These are phyloP conservation scores for Anacardium occidentale DNA, from an alignment of 345 rosid species.

Conservation along the genomic window DNA sequence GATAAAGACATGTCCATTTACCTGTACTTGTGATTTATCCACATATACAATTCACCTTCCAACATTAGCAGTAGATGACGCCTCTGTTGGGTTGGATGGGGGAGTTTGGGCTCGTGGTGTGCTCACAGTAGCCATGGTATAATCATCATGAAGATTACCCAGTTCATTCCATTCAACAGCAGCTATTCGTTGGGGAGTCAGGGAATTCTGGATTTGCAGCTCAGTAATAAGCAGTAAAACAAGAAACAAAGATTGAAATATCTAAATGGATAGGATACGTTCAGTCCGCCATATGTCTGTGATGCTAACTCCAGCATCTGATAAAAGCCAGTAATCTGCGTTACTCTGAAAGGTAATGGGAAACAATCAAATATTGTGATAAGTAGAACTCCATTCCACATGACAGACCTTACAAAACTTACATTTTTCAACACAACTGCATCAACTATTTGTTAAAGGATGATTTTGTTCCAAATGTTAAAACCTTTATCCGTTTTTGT, in stretches of 20 bases:
- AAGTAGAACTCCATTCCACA: neutral
- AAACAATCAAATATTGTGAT: constrained; percentile 11
- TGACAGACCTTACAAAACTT: constrained; percentile 5
- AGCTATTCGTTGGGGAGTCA: constrained; percentile 41
- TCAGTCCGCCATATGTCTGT: constrained; percentile 85
- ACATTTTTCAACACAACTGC: neutral
- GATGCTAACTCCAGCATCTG: constrained; percentile 86
- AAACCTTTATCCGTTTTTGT: neutral
- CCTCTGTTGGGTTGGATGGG: constrained; percentile 43
- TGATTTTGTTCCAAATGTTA: neutral
- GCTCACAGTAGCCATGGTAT: constrained; percentile 34
- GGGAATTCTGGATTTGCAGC: constrained; percentile 21
- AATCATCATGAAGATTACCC: constrained; percentile 43
- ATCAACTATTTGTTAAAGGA: neutral
- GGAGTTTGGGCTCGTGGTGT: constrained; percentile 58
- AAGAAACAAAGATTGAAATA: neutral
- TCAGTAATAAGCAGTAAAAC: constrained; percentile 4
- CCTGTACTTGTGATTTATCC: neutral
- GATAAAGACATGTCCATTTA: neutral
- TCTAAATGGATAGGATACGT: constrained; percentile 55
- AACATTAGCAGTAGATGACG: constrained; percentile 33
- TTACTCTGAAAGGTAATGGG: constrained; percentile 51
- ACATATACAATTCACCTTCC: constrained; percentile 27
- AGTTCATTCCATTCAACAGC: constrained; percentile 57
- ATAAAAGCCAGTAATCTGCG: constrained; percentile 92